Base-by-base conservation (phyloP, 192 early-diverging fungal species). In the Geranomyces michiganensis region DNA sequence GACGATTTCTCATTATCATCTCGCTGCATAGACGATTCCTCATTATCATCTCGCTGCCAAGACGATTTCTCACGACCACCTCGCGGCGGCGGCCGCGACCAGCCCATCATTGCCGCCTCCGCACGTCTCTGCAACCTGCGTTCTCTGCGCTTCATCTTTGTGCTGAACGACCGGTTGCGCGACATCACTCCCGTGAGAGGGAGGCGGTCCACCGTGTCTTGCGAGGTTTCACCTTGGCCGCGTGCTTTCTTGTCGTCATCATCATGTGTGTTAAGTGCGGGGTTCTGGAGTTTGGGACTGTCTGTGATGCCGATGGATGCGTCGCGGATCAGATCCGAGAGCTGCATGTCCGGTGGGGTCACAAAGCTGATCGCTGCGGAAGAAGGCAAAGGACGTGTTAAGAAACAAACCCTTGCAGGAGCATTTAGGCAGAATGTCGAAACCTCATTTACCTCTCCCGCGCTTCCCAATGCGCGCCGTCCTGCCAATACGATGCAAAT, bases 401-500 rank as follows among this genome's bases (percentile, higher is more conserved):
- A 45, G 14, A 19, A 17, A 19, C 62, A 64, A 6, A 4, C 1
- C 10, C 14, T 2, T 46, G 13, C 27, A 10, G 4, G 13, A n/a
- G 32, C 36, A 5, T 4, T 45, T 21, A 8, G 2, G 27, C 21
- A 8, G 36, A 41, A n/a, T 21, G 41, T 24, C 6, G 3, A 26
- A 17, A 8, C 13, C 32, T 60, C n/a, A n/a, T n/a, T n/a, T 67
- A 61, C 78, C 78, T 46, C 85, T 74, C 21, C 94, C 95, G n/a
- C 83, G 73, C 24, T 90, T 84, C 21, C 93, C 93, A 12, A 92
- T 92, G 59, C 95, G 85, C 19, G 93, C 95, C 3, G 94, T 94
- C 65, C 96, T 84, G 6, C 96, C 96, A 0, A 95, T 91, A 64
- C 96, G 88, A 69, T 98, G 96, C n/a, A 95, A 86, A 69, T 96